Base-by-base conservation (phyloP, 176 grass and related monocot species). In the Guadua angustifolia region DNA sequence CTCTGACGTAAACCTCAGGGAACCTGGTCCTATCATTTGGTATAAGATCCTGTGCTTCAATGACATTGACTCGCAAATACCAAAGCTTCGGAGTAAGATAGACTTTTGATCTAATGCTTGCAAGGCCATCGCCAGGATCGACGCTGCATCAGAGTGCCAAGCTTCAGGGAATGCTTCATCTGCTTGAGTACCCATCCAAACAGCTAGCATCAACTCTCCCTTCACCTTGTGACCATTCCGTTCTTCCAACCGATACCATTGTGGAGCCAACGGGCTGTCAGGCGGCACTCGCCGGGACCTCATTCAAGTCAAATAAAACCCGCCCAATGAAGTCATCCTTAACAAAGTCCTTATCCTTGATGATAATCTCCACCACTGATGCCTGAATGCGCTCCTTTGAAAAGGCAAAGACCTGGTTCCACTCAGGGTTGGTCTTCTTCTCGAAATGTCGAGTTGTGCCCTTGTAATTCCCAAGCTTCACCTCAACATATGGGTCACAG, bases 151-250 rank as follows among this genome's bases (percentile, higher is more conserved):
- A 71, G 91, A 92, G 51, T 92, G 91, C 91, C 91, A 92, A 69
- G 91, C 87, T 61, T 92, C 91, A 49, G 91, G 91, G 73, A 92
- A 92, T 77, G 87, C 84, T 76, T 92, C 91, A 82, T 92, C 91
- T 12, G 91, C 91, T 78, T 92, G 91, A 59, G 91, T 92, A 73
- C 91, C 91, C 91, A 92, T 92, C 91, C 91, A 92, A 87, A 92
- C 91, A 87, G 91, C 91, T 72, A 92, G n/a, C 91, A 92, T 92
- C 76, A 92, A 73, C 84, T 92, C 91, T 35, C 91, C 87, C 81
- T 92, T 92, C 29, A 66, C 84, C 57, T 92, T 92, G 50, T 90
- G 87, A 6, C 91, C 91, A 25, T 92, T 73, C 4, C 81, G 81
- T 19, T 90, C 91, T 73, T 89, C 91, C 84, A 92, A 82, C 5